Evolutionary conservation across 371 early-diverging fungal genomes (phyloP).

Genomic region (Conidiobolus incongruus): DNA sequence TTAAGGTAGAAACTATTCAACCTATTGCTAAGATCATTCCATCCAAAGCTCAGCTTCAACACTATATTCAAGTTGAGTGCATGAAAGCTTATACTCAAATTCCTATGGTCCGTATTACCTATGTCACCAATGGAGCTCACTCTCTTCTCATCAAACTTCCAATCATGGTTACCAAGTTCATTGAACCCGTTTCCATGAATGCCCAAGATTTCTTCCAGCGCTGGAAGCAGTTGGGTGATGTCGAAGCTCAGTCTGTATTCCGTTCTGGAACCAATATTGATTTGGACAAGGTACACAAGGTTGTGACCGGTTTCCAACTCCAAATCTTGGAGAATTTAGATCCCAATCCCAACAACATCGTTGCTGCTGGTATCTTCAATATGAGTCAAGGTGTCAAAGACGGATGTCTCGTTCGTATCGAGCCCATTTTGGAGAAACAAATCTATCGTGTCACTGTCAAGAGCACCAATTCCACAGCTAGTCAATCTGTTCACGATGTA

Average conservation of each 20-base stretch:
- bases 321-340: constrained; percentile 64
- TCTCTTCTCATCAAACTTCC: constrained; percentile 45
- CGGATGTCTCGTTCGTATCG: constrained; percentile 75
- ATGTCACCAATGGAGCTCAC: constrained; percentile 21
- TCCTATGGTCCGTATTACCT: constrained; percentile 39
- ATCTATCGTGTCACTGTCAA: constrained; percentile 80
- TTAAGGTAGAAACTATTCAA: constrained; percentile 12
- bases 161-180: constrained; percentile 57
- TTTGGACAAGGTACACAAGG: constrained; percentile 14
- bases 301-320: constrained; percentile 39
- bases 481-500: background rate
- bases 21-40: constrained; percentile 22
- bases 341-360: constrained; percentile 69
- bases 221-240: constrained; percentile 87
- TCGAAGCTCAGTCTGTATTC: constrained; percentile 52
- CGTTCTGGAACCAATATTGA: constrained; percentile 27
- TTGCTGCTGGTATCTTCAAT: constrained; percentile 69
- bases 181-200: constrained; percentile 57
- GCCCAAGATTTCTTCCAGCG: constrained; percentile 71
- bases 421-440: constrained; percentile 70
- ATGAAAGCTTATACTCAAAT: constrained; percentile 20
- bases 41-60: constrained; percentile 48
- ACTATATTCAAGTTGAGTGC: constrained; percentile 50
- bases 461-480: constrained; percentile 41
- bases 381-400: constrained; percentile 55